These are phyloP conservation scores for Neonectria faginata DNA, from an alignment of 2,329 filamentous ascomycete species.

Conservation along the genomic window DNA sequence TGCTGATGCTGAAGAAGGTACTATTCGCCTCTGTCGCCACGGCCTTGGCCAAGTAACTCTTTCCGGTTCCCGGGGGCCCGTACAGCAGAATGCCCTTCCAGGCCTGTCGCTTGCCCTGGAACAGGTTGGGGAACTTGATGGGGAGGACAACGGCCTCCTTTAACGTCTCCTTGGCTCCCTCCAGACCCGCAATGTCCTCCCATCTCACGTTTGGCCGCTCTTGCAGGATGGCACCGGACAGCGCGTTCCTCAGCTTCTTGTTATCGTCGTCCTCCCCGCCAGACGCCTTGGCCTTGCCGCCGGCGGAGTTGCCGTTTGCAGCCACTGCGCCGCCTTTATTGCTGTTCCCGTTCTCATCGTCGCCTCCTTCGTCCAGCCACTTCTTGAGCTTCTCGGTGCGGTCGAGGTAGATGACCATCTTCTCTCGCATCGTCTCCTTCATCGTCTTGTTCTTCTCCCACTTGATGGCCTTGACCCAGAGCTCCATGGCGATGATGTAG, in stretches of 20 bases:
- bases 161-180: slow-evolving; percentile 93
- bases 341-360: slow-evolving; percentile 74
- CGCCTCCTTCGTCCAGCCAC: slow-evolving; percentile 83
- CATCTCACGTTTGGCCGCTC: slow-evolving; percentile 97
- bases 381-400: slow-evolving; percentile 97
- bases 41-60: slow-evolving; percentile 96
- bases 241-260: slow-evolving; percentile 93
- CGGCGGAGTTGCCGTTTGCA: slow-evolving; percentile 76
- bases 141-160: slow-evolving; percentile 98
- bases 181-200: slow-evolving; percentile 97
- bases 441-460: slow-evolving; percentile 99
- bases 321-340: slow-evolving; percentile 61
- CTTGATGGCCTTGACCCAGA: slow-evolving; percentile 99
- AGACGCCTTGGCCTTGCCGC: slow-evolving; percentile 66
- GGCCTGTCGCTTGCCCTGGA: slow-evolving; percentile 94
- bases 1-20: slow-evolving; percentile 98
- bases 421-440: slow-evolving; percentile 96
- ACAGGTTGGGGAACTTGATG: slow-evolving; percentile 97
- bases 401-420: slow-evolving; percentile 98
- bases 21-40: slow-evolving; percentile 98
- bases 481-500: slow-evolving; percentile 95
- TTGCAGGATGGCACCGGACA: slow-evolving; percentile 91
- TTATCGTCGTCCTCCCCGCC: slow-evolving; percentile 86
- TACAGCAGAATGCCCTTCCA: slow-evolving; percentile 99
- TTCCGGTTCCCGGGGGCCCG: slow-evolving; percentile 95